Evolutionary conservation across 2,329 filamentous ascomycete species (phyloP).

Genomic region (Fusarium piperis): DNA sequence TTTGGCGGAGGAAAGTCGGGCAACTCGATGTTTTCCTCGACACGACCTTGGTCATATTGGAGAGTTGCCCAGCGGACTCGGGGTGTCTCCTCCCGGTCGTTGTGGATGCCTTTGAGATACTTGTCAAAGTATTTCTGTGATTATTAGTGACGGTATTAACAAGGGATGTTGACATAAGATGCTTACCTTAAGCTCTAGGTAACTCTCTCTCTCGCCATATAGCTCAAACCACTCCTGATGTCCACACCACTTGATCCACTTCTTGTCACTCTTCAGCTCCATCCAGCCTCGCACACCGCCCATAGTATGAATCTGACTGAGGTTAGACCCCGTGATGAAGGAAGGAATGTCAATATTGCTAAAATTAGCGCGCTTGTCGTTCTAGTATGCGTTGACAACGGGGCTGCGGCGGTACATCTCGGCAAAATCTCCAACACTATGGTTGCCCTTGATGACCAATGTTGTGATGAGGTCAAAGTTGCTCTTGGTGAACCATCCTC

Average conservation of each 20-base stretch:
- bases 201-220: constrained; percentile 4
- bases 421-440: constrained; percentile 1
- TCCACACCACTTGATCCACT: constrained; percentile 34
- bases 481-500: constrained; percentile 24
- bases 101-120: constrained; percentile 30
- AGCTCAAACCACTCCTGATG: constrained; percentile 35
- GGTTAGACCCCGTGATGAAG: constrained; percentile 32
- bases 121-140: constrained; percentile 27
- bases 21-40: constrained; percentile 24
- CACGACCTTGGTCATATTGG: constrained; percentile 32
- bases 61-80: constrained; percentile 32
- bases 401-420: constrained; percentile 7
- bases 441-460: constrained; percentile 2
- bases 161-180: no score
- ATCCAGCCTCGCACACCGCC: constrained; percentile 34
- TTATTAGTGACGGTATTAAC: neutral
- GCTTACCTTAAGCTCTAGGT: constrained; percentile 6
- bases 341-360: constrained; percentile 26
- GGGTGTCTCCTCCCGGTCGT: constrained; percentile 36
- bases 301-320: constrained; percentile 39
- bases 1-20: constrained; percentile 16
- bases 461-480: constrained; percentile 12
- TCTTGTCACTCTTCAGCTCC: constrained; percentile 28
- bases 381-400: constrained; percentile 1
- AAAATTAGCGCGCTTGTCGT: constrained; percentile 22